These are phyloP conservation scores for Groenewaldozyma auringiensis DNA, from an alignment of 1,139 yeast species.

Conservation along the genomic window DNA sequence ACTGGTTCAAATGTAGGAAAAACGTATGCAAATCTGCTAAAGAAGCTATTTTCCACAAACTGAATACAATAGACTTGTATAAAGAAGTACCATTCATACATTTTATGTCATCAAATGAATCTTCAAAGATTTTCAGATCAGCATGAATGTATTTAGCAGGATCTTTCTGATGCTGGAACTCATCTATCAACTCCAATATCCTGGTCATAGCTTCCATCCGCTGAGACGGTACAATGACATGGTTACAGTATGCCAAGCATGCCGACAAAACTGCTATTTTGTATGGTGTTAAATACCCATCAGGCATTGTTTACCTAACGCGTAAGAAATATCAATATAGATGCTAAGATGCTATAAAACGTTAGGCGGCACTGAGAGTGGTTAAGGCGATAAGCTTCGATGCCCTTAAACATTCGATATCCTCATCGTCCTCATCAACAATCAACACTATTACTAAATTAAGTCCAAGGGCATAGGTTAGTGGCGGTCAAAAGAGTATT, in stretches of 20 bases:
- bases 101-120: slow-evolving; percentile 2
- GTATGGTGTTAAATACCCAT: slow-evolving; percentile 23
- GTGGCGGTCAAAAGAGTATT: too few relatives aligned
- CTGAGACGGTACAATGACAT: slow-evolving; percentile 12
- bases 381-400: too few relatives aligned
- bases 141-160: slow-evolving; percentile 10
- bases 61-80: not conserved
- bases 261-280: slow-evolving; percentile 21
- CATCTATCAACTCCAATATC: slow-evolving; percentile 20
- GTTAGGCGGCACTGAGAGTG: too few relatives aligned
- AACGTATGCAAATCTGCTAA: slow-evolving; percentile 11
- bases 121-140: slow-evolving; percentile 5
- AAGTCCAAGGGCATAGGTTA: too few relatives aligned
- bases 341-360: too few relatives aligned
- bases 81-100: slow-evolving; percentile 3
- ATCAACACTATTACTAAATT: too few relatives aligned
- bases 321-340: too few relatives aligned
- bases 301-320: too few relatives aligned
- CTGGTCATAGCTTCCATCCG: slow-evolving; percentile 19
- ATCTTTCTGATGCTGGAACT: slow-evolving; percentile 10
- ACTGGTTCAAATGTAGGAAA: slow-evolving; percentile 8
- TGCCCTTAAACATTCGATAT: too few relatives aligned
- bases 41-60: slow-evolving; percentile 2
- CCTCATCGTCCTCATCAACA: too few relatives aligned
- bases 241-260: slow-evolving; percentile 21